Base-by-base conservation (phyloP, 805 yeast species). In the Scheffersomyces spartinae region DNA sequence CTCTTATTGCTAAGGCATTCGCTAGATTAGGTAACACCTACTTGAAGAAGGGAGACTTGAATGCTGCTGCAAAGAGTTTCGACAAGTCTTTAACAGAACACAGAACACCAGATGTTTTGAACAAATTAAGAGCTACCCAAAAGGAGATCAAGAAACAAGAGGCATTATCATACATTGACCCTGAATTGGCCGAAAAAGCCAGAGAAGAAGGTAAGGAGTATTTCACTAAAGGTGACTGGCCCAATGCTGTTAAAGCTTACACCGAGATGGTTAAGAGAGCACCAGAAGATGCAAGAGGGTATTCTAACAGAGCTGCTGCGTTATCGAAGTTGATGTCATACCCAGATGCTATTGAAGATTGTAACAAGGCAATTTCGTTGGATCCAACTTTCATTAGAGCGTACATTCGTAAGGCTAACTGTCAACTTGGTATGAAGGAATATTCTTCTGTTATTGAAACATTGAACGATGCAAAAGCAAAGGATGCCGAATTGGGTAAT, bases 301-400 rank as follows among this genome's bases (percentile, higher is more conserved):
- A 85, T 55, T 85, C 94, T 18, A 91, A 91, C 64, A 80, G 99
- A 59, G 98, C 99, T 27, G 98, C 98, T 20, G 95, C 95, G 2
- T 70, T 80, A 49, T 77, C 94, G 24, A 91, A 91, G 57, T 71
- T 91, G 40, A 73, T 88, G 81, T 83, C 95, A 8, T 91, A 88
- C 80, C 96, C 96, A 11, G 97, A 88, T 40, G 96, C 94, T 10
- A 77, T 91, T 30, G 68, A 70, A 42, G 99, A 91, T 58, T 85
- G 96, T 64, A 82, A 88, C 45, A 52, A 59, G 31, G 99, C 98
- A 18, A 82, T 91, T 42, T 73, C 70, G 48, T 72, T 74, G 40
- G 97, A 91, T 54, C 95, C 95, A 23, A 55, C 62, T 12, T 91
- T 91, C 55, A 66, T 88, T 45, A 81, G 95, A 61, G 98, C 97